Evolutionary conservation across 805 yeast species (phyloP), one percentile per base, ranked within the genome.

Genomic region (Metschnikowia continentalis): DNA sequence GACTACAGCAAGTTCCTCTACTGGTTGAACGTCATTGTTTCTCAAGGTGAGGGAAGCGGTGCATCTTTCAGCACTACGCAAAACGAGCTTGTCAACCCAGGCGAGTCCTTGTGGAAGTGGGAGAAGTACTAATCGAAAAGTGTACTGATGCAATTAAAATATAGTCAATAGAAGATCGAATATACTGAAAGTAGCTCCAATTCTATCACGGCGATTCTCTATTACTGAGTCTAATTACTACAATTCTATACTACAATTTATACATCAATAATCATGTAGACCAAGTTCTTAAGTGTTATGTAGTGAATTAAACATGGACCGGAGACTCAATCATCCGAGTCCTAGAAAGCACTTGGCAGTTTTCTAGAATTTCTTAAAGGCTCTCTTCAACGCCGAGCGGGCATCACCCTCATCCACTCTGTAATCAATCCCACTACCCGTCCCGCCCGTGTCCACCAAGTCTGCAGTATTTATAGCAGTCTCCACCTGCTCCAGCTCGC

Each of bases 1-100:
- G 49, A 66, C 46, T 54, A 50, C 17, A 42, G 48, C 33, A 72
- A 71, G 48, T 73, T 79, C 63, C 40, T 68, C 10, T 65, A 56
- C 55, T 76, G 74, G 59, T 63, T 79, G 53, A 57, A 61, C 13
- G 58, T 54, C 11, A 19, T 61, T 17, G 32, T 49, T 3, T 66
- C 76, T 15, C 69, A 63, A 50, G 82, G 80, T 46, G 62, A 54
- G 14, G 80, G 70, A 37, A 58, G 67, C 36, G 33, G 37, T 82
- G 81, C 50, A 54, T 61, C 15, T 49, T 68, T 64, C 44, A 52
- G 58, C 10, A 47, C 58, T 1, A 68, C 67, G 48, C 70, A 75
- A 39, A 65, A 69, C 46, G 81, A 78, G 58, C 54, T 74, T 23
- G 64, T 78, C 50, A 78, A 78, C 61, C 81, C 81, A 3, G 64